Evolutionary conservation across 179 eudicot species (phyloP).

Genomic region (Amaranthus tricolor): DNA sequence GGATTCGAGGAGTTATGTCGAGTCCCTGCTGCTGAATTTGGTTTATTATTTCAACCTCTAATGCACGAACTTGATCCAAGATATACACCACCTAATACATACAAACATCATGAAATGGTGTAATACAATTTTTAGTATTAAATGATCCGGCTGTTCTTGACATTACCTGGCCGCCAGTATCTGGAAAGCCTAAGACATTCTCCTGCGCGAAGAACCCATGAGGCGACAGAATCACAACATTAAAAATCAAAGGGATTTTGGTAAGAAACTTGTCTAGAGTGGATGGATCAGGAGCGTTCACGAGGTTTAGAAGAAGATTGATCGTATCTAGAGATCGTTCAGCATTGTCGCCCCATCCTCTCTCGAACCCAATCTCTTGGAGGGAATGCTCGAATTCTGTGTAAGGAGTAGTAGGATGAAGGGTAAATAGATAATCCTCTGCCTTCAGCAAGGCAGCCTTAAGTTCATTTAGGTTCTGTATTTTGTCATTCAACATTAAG

Average conservation of each 20-base stretch:
- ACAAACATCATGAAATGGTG: background rate
- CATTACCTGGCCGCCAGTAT: conserved; percentile 85
- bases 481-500: conserved; percentile 71
- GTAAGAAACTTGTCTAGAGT: conserved; percentile 74
- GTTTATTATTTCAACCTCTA: conserved; percentile 75
- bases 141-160: too few relatives aligned
- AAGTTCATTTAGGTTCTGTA: conserved; percentile 50
- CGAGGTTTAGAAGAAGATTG: conserved; percentile 59
- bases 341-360: conserved; percentile 87
- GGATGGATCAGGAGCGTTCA: conserved; percentile 73
- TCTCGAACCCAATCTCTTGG: conserved; percentile 75
- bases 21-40: conserved; percentile 87
- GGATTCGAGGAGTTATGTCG: conserved; percentile 73
- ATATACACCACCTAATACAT: conserved; percentile 66
- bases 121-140: too few relatives aligned
- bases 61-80: conserved; percentile 87
- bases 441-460: conserved; percentile 63
- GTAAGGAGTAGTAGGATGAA: conserved; percentile 52
- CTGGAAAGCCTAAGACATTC: conserved; percentile 81
- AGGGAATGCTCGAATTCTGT: conserved; percentile 59
- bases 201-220: conserved; percentile 95
- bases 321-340: conserved; percentile 60
- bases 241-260: conserved; percentile 76
- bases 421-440: conserved; percentile 52
- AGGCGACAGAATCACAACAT: conserved; percentile 79